A percentile compares a stretch with the other conserved stretches of the same genome.
These are phyloP conservation scores for Naumovozyma dairenensis DNA, from an alignment of 805 yeast species.

Conservation along the genomic window DNA sequence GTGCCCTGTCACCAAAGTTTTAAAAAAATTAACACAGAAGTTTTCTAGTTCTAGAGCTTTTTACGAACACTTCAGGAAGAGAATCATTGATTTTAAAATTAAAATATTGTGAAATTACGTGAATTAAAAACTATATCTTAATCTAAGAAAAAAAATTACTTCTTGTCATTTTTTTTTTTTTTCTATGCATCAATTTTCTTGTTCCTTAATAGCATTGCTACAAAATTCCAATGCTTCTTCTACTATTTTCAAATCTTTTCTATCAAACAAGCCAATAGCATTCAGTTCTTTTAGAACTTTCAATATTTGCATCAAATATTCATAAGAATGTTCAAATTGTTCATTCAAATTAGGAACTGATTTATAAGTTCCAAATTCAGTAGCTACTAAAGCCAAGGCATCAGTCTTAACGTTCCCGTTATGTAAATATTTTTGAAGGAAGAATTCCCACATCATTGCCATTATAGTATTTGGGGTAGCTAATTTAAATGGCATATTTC, in stretches of 20 bases:
- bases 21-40: too few relatives aligned
- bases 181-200: too few relatives aligned
- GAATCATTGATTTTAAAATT: too few relatives aligned
- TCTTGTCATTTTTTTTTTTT: neutral
- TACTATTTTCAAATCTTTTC: conserved; percentile 14
- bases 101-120: too few relatives aligned
- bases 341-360: conserved; percentile 23
- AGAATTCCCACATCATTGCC: conserved; percentile 35
- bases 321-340: conserved; percentile 18
- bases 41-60: too few relatives aligned
- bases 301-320: conserved; percentile 14
- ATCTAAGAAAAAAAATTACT: too few relatives aligned
- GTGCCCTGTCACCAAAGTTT: too few relatives aligned
- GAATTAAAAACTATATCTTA: too few relatives aligned
- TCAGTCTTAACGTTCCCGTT: conserved; percentile 27
- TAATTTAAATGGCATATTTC: conserved; percentile 50
- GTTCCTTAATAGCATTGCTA: conserved; percentile 10
- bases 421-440: conserved; percentile 27
- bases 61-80: too few relatives aligned
- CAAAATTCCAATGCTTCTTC: conserved; percentile 20
- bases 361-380: conserved; percentile 24
- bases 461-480: conserved; percentile 50
- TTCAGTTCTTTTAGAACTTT: conserved; percentile 13
- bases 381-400: conserved; percentile 21
- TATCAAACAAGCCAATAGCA: conserved; percentile 12